These are phyloP conservation scores for Alternaria viburni DNA, from an alignment of 2,329 filamentous ascomycete genomes.

Conservation along the genomic window DNA sequence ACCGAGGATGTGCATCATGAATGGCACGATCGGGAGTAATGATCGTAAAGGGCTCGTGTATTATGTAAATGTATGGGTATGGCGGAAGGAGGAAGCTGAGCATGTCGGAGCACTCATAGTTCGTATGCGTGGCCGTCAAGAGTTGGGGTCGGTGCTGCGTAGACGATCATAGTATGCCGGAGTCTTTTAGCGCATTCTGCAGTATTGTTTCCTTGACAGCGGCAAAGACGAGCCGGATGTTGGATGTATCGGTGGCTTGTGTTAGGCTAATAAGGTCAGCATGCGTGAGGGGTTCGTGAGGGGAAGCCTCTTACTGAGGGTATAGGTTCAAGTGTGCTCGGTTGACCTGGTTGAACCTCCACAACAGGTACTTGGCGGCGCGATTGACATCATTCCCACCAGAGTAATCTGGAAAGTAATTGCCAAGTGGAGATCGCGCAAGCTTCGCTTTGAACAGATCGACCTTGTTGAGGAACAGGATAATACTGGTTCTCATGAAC, in stretches of 20 bases:
- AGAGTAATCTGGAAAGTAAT: constrained; percentile 98
- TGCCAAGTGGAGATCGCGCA: constrained; percentile 83
- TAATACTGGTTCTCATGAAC: constrained; percentile 99
- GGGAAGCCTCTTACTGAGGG: constrained; percentile 69
- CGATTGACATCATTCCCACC: constrained; percentile 98
- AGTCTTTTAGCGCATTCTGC: constrained; percentile 97
- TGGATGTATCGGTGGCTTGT: constrained; percentile 98
- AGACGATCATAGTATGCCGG: constrained; percentile 74
- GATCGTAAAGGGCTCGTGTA: constrained; percentile 45
- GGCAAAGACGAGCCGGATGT: constrained; percentile 96
- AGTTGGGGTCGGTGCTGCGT: constrained; percentile 22
- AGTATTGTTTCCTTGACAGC: constrained; percentile 98
- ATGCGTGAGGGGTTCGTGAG: constrained; percentile 11
- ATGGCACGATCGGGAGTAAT: constrained; percentile 36
- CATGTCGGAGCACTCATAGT: constrained; percentile 13
- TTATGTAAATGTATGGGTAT: constrained; percentile 37
- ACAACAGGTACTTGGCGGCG: constrained; percentile 95
- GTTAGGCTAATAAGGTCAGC: constrained; percentile 71
- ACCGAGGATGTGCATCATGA: constrained; percentile 38
- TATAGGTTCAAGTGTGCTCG: constrained; percentile 94
- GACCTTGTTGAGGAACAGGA: constrained; percentile 98
- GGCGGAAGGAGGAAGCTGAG: constrained; percentile 11
- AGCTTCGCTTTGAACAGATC: constrained; percentile 98
- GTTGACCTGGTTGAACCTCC: constrained; percentile 99
- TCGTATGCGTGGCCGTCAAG: constrained; percentile 42